phyloP scores from a whole-genome alignment of 1,139 yeast species.

The Pichia sp. region DNA sequence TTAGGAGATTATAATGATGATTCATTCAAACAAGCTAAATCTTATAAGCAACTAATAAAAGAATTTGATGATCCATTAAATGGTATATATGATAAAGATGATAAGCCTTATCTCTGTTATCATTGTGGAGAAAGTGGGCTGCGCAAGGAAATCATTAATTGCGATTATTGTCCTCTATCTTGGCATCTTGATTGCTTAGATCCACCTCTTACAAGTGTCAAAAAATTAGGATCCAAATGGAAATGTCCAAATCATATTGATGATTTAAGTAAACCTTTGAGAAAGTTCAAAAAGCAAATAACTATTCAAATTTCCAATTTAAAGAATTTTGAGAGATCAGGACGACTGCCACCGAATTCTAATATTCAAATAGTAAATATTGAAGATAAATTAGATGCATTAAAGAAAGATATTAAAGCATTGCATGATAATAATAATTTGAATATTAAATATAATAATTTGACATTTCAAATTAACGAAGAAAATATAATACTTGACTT shows the following conservation, averaged over 20 bases:
- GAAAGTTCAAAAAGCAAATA: constrained; percentile 50
- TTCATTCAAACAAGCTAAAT: constrained; percentile 45
- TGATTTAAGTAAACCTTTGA: constrained; percentile 36
- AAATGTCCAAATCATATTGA: constrained; percentile 87
- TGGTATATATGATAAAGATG: constrained; percentile 53
- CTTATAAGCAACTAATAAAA: constrained; percentile 34
- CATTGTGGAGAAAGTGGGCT: constrained; percentile 69
- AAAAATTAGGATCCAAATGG: constrained; percentile 81
- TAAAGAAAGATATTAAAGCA: constrained; percentile 28
- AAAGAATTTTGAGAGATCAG: constrained; percentile 41
- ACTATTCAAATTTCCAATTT: constrained; percentile 49
- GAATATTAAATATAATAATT: constrained; percentile 31
- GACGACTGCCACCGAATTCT: constrained; percentile 44
- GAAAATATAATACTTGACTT: constrained; percentile 71
- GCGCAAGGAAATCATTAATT: constrained; percentile 51
- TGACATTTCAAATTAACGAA: constrained; percentile 64
- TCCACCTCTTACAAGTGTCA: constrained; percentile 70
- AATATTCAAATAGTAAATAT: constrained; percentile 49
- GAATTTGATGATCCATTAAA: constrained; percentile 56
- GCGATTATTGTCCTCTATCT: constrained; percentile 80
- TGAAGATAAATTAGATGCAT: constrained; percentile 26
- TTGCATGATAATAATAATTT: constrained; percentile 36
- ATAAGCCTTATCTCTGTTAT: constrained; percentile 62
- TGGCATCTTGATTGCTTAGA: constrained; percentile 91
- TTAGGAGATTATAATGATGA: constrained; percentile 67